phyloP scores from a whole-genome alignment of 306 rosid species.

The Vigna mungo region DNA sequence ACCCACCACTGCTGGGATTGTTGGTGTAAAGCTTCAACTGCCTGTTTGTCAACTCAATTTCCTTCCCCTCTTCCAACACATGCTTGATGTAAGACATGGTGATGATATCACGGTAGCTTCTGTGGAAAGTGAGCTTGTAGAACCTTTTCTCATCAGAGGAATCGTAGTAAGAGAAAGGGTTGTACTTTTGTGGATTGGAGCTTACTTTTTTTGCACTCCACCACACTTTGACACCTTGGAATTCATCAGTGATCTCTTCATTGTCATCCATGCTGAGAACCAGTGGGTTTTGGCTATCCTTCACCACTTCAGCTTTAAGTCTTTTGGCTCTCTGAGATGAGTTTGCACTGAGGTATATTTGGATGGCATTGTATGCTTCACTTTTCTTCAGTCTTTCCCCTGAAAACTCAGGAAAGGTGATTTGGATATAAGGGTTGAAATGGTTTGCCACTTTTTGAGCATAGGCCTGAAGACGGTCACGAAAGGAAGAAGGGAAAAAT shows the following conservation, averaged over 20 bases:
- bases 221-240: slow-evolving; percentile 51
- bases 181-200: not conserved
- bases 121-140: slow-evolving; percentile 55
- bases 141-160: slow-evolving; percentile 41
- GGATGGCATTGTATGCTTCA: slow-evolving; percentile 52
- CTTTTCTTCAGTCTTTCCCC: slow-evolving; percentile 40
- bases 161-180: slow-evolving; percentile 33
- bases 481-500: slow-evolving; percentile 47
- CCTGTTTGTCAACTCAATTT: slow-evolving; percentile 40
- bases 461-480: slow-evolving; percentile 25
- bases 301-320: slow-evolving; percentile 59
- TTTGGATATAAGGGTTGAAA: slow-evolving; percentile 58
- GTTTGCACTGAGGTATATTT: slow-evolving; percentile 49
- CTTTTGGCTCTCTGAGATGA: slow-evolving; percentile 52
- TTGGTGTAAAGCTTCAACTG: slow-evolving; percentile 62
- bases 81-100: slow-evolving; percentile 49
- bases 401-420: slow-evolving; percentile 54
- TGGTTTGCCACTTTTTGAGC: slow-evolving; percentile 9
- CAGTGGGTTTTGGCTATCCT: slow-evolving; percentile 47
- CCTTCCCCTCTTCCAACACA: slow-evolving; percentile 44
- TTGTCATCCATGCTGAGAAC: slow-evolving; percentile 62
- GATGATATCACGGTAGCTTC: slow-evolving; percentile 40
- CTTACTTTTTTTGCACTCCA: slow-evolving; percentile 45
- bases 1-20: slow-evolving; percentile 46
- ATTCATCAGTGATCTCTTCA: slow-evolving; percentile 60